These are phyloP conservation scores for Coniosporium uncinatum DNA, from an alignment of 2,329 filamentous ascomycete genomes.

Conservation along the genomic window DNA sequence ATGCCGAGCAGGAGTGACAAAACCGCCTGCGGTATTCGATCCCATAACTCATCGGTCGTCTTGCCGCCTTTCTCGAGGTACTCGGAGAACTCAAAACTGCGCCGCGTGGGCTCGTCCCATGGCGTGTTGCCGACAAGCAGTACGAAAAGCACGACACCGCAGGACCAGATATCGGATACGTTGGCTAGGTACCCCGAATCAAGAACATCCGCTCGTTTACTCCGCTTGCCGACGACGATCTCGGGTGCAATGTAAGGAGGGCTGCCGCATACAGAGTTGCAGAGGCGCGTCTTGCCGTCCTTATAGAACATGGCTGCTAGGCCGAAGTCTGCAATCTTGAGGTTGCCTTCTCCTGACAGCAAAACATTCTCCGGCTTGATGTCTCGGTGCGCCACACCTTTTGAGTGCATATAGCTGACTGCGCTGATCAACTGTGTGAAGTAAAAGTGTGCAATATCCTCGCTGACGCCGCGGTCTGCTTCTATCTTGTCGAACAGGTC, in stretches of 20 bases:
- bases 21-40: conserved; percentile 65
- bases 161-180: conserved; percentile 92
- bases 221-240: conserved; percentile 53
- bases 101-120: conserved; percentile 86
- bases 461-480: conserved; percentile 88
- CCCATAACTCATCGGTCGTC: conserved; percentile 83
- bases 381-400: conserved; percentile 83
- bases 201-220: conserved; percentile 40
- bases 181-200: conserved; percentile 67
- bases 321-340: conserved; percentile 97
- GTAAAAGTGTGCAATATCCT: conserved; percentile 95
- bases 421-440: conserved; percentile 89
- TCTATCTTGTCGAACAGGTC: conserved; percentile 99
- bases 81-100: conserved; percentile 89
- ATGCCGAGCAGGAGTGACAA: conserved; percentile 86
- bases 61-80: conserved; percentile 77
- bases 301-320: conserved; percentile 92
- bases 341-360: conserved; percentile 73
- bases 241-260: conserved; percentile 98
- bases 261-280: conserved; percentile 87
- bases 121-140: conserved; percentile 94
- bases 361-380: conserved; percentile 87
- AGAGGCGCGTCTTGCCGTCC: conserved; percentile 76
- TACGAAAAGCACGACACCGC: conserved; percentile 96
- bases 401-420: conserved; percentile 93